These are phyloP conservation scores for Jaapia argillacea DNA, from an alignment of 768 basidiomycete genomes.

Conservation along the genomic window DNA sequence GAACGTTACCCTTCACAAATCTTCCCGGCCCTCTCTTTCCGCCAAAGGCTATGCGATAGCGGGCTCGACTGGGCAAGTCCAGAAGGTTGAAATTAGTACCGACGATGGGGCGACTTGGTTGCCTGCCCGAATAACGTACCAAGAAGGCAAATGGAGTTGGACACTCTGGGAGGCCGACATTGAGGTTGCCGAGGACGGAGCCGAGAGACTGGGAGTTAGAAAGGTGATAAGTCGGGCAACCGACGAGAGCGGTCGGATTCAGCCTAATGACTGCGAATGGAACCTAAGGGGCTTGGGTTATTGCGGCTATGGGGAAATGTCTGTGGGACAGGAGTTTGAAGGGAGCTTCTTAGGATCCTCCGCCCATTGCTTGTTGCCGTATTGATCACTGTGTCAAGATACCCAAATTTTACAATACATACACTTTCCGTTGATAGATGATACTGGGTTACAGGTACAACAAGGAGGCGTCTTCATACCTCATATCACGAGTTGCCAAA, in stretches of 20 bases:
- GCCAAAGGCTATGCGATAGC: conserved; percentile 52
- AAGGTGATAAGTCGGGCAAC: conserved; percentile 40
- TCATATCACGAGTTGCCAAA: too few relatives aligned
- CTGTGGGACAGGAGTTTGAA: too few relatives aligned
- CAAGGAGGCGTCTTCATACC: too few relatives aligned
- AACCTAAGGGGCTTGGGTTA: conserved; percentile 57
- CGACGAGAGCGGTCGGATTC: conserved; percentile 37
- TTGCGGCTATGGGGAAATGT: conserved; percentile 18
- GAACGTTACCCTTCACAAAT: neutral
- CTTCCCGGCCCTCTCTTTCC: neutral
- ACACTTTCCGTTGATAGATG: too few relatives aligned
- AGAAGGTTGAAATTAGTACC: conserved; percentile 37
- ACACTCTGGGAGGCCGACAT: conserved; percentile 54
- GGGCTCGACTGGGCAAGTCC: conserved; percentile 32
- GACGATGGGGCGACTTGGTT: conserved; percentile 46
- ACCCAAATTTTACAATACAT: too few relatives aligned
- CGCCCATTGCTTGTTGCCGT: too few relatives aligned
- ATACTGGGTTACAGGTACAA: too few relatives aligned
- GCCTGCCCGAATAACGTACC: conserved; percentile 42
- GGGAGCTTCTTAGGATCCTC: too few relatives aligned
- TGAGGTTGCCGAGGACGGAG: conserved; percentile 13
- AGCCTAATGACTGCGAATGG: conserved; percentile 43
- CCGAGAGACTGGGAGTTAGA: conserved; percentile 9
- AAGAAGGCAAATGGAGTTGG: conserved; percentile 66
- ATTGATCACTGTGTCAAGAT: too few relatives aligned